Conservation (phyloP, 495 filamentous ascomycete genomes). For the Xanthoparmelia taractica region DNA sequence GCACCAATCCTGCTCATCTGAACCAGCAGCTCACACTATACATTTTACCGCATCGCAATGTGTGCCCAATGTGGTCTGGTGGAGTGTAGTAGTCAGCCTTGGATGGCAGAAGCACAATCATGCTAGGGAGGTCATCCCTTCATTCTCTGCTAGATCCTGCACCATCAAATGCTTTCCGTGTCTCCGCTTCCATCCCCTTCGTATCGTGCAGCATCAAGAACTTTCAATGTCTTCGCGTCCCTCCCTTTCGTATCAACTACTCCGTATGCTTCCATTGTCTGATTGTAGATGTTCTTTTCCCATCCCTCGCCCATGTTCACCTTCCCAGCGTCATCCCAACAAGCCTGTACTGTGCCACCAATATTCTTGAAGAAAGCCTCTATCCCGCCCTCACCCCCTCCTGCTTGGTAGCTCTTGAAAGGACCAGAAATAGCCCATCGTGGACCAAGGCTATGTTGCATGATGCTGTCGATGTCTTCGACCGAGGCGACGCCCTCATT, state of each 20-base stretch:
- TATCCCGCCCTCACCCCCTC: conserved; percentile 49
- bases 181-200: conserved; percentile 10
- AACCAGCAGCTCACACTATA: not conserved
- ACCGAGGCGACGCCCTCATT: conserved; percentile 40
- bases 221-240: conserved; percentile 10
- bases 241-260: conserved; percentile 10
- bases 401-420: conserved; percentile 55
- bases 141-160: not conserved
- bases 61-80: not conserved
- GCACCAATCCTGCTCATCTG: not conserved
- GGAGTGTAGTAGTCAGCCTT: not conserved
- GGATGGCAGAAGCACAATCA: not conserved
- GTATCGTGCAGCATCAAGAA: conserved; percentile 9
- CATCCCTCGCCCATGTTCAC: conserved; percentile 37
- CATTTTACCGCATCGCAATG: not conserved
- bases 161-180: conserved; percentile 4
- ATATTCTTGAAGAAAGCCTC: conserved; percentile 50
- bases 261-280: conserved; percentile 25
- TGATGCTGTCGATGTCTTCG: conserved; percentile 40
- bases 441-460: conserved; percentile 45
- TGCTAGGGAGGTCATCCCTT: not conserved
- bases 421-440: conserved; percentile 51
- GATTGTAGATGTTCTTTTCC: conserved; percentile 27
- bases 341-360: conserved; percentile 46
- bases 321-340: conserved; percentile 44